Percentiles rank a stretch among this genome's conserved stretches.
These are phyloP conservation scores for Cordyceps tenuipes DNA, from an alignment of 2,329 filamentous ascomycete genomes.

Conservation along the genomic window DNA sequence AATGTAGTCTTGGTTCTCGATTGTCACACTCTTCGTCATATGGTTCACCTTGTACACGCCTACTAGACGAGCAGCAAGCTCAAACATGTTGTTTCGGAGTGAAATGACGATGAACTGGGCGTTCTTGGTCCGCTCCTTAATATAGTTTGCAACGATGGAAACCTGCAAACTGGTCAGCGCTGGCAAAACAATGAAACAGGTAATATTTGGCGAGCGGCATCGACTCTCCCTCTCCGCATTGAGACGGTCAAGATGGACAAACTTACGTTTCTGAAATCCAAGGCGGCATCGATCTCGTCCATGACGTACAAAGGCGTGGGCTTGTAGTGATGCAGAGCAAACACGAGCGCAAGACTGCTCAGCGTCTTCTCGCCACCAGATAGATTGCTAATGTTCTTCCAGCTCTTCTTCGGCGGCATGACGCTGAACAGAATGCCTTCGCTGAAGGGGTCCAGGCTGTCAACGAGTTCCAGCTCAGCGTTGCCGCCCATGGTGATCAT, in stretches of 20 bases:
- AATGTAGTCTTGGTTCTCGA: conserved; percentile 77
- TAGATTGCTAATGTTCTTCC: conserved; percentile 98
- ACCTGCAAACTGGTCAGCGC: conserved; percentile 49
- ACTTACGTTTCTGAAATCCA: conserved; percentile 96
- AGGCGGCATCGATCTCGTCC: conserved; percentile 97
- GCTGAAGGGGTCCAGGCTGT: conserved; percentile 91
- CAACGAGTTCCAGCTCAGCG: conserved; percentile 92
- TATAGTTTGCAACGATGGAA: conserved; percentile 96
- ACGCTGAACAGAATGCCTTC: conserved; percentile 96
- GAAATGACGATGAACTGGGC: conserved; percentile 99
- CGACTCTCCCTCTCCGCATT: background rate
- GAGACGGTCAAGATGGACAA: background rate
- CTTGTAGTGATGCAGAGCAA: conserved; percentile 96
- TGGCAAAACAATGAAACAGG: background rate
- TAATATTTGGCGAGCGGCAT: conserved; percentile 4
- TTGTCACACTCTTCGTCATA: conserved; percentile 90
- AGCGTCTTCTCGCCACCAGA: conserved; percentile 97
- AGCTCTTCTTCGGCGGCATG: conserved; percentile 99
- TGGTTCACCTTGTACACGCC: conserved; percentile 99
- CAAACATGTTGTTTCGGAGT: conserved; percentile 98
- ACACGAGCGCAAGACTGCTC: conserved; percentile 88
- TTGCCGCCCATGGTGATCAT: conserved; percentile 99
- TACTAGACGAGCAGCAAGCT: conserved; percentile 87
- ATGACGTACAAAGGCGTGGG: conserved; percentile 97
- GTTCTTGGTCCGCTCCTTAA: conserved; percentile 98